Base-by-base conservation (phyloP, 176 grass and related monocot species). In the Eragrostis nindensis region DNA sequence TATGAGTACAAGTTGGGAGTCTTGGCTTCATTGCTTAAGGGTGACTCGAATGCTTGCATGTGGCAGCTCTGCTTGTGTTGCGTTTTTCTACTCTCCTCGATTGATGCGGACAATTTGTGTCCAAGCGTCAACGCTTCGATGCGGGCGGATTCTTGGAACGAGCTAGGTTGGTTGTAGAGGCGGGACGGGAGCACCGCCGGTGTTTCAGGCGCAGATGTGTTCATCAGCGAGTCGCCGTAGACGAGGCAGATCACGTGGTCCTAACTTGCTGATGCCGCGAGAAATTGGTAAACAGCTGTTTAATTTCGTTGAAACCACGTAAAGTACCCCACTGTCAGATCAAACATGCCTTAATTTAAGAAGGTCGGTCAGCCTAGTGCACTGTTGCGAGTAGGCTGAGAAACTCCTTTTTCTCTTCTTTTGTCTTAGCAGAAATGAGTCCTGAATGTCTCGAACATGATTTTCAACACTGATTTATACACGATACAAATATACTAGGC, bases 111-210 rank as follows among this genome's bases (percentile, higher is more conserved):
- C 54, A 22, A 14, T 55, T 73, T 55, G 7, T 56, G 71, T 16
- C 36, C 0, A 61, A 71, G 50, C 46, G 79, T 81, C 79, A 82
- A 62, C 55, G 54, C 79, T 45, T 71, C 67, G 79, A 71, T 47
- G 53, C 3, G 6, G 17, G 66, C 11, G 66, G 19, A 61, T 71
- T 53, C 29, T 78, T 15, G 27, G 62, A 22, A 66, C 8, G 61
- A 30, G 32, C 45, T 29, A 21, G 55, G 19, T 1, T 21, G 12
- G 11, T 11, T 36, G 1, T 19, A 19, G 11, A 21, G 4, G 56
- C n/a, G n/a, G n/a, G 5, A 24, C 57, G 13, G 57, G 57, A 5
- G 3, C 21, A 24, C 16, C 32, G 32, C 32, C 32, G 32, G 32
- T 36, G 32, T 36, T 36, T 36, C 32, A 36, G 16, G 49, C 6